Conservation (phyloP, 2,329 filamentous ascomycete species). For the Pyrenochaeta sp. region DNA sequence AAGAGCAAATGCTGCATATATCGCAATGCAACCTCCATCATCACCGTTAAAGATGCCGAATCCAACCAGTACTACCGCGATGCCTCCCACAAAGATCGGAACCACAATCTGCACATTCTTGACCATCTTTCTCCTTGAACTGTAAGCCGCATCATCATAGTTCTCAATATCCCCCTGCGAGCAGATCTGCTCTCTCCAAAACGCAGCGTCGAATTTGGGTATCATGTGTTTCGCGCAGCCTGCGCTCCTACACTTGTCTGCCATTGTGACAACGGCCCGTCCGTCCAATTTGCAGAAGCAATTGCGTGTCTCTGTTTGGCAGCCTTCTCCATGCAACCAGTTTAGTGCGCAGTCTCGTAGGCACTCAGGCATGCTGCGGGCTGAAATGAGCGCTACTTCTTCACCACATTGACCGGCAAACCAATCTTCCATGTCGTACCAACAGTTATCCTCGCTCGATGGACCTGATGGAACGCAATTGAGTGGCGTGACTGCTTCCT, state of each 20-base stretch:
- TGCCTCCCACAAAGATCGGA: not conserved
- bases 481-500: not conserved
- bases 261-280: not conserved
- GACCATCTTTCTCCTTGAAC: not conserved
- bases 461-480: not conserved
- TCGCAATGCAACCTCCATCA: no score
- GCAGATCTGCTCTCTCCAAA: not conserved
- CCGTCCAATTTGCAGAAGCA: not conserved
- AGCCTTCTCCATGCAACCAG: not conserved
- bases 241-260: not conserved
- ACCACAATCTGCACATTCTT: not conserved
- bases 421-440: not conserved
- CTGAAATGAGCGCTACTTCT: not conserved
- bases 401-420: not conserved
- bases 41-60: no score
- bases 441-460: not conserved
- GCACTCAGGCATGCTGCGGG: not conserved
- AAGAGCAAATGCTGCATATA: not conserved
- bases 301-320: not conserved
- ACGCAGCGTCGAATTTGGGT: not conserved
- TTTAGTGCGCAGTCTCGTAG: not conserved
- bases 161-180: not conserved
- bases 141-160: not conserved
- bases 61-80: not conserved
- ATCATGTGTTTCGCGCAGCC: not conserved